phyloP scores from a whole-genome alignment of 495 filamentous ascomycete genomes.

The Penicillium flavigenum region DNA sequence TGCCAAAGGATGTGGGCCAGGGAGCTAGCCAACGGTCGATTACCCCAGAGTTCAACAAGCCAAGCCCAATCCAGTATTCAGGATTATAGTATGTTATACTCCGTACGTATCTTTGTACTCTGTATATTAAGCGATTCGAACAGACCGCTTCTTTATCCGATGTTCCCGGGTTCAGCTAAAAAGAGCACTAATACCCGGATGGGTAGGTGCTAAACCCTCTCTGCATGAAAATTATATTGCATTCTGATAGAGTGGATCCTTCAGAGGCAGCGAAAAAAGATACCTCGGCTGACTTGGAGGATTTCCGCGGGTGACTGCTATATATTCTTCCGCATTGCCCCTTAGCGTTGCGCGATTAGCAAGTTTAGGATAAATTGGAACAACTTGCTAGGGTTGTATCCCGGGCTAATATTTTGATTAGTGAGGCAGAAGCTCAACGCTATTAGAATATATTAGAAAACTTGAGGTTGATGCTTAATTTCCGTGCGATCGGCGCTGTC shows the following conservation, averaged over 20 bases:
- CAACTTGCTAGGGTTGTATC: neutral
- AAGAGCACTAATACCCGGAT: conserved; percentile 6
- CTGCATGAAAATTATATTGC: conserved; percentile 11
- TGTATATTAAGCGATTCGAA: neutral
- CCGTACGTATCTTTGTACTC: too few relatives aligned
- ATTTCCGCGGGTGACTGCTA: conserved; percentile 1
- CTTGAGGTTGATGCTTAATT: too few relatives aligned
- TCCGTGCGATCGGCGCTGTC: too few relatives aligned
- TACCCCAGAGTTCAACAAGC: conserved; percentile 11
- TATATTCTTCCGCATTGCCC: conserved; percentile 15
- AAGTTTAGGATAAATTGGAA: conserved; percentile 3
- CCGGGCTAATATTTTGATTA: neutral
- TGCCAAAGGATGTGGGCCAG: neutral
- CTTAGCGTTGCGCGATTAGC: conserved; percentile 18
- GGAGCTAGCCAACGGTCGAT: conserved; percentile 7
- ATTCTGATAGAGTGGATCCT: conserved; percentile 6
- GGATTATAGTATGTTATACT: neutral
- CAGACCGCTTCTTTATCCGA: conserved; percentile 9
- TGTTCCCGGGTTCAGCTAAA: neutral
- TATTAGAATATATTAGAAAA: too few relatives aligned
- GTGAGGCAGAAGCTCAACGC: too few relatives aligned
- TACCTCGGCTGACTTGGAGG: neutral
- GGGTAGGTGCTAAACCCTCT: conserved; percentile 5
- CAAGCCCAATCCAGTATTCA: neutral
- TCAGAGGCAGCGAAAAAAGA: neutral